Evolutionary conservation across 352 stramenopile genomes (phyloP).

Genomic region (Globisporangium orthogonon): DNA sequence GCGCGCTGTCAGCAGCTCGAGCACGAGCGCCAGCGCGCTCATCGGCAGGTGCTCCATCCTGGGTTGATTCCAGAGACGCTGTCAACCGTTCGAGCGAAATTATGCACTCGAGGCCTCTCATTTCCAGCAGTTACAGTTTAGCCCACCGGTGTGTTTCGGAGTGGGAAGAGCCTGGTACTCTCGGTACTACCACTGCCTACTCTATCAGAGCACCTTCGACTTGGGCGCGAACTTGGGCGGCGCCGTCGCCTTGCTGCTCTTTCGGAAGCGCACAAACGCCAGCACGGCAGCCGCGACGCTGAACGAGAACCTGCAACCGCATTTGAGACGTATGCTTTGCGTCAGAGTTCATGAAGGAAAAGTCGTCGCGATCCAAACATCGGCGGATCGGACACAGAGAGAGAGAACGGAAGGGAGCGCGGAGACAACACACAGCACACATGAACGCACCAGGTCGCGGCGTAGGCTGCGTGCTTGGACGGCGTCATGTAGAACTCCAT

Average conservation of each 20-base stretch:
- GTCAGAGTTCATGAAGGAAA: neutral
- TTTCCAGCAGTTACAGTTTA: too few species aligned
- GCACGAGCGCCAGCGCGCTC: constrained; percentile 45
- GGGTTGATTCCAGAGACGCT: too few species aligned
- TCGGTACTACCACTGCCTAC: neutral
- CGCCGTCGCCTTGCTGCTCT: constrained; percentile 19
- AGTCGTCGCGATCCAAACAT: too few species aligned
- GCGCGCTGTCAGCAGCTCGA: constrained; percentile 48
- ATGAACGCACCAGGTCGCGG: constrained; percentile 61
- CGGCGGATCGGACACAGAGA: too few species aligned
- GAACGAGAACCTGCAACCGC: constrained; percentile 56
- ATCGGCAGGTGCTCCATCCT: constrained; percentile 60
- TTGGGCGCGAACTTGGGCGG: neutral
- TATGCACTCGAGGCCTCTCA: too few species aligned
- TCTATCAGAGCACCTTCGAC: neutral
- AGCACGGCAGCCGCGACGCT: constrained; percentile 66
- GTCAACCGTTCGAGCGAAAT: too few species aligned
- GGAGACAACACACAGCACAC: too few species aligned
- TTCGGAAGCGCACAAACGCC: constrained; percentile 64
- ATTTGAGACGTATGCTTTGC: neutral
- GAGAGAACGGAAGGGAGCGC: too few species aligned
- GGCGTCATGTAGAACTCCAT: constrained; percentile 88
- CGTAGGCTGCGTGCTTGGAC: constrained; percentile 80
- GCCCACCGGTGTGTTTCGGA: too few species aligned
- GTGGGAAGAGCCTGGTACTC: too few species aligned